Base-by-base conservation (phyloP, 1,284 basidiomycete species). In the Inonotus hispidus region DNA sequence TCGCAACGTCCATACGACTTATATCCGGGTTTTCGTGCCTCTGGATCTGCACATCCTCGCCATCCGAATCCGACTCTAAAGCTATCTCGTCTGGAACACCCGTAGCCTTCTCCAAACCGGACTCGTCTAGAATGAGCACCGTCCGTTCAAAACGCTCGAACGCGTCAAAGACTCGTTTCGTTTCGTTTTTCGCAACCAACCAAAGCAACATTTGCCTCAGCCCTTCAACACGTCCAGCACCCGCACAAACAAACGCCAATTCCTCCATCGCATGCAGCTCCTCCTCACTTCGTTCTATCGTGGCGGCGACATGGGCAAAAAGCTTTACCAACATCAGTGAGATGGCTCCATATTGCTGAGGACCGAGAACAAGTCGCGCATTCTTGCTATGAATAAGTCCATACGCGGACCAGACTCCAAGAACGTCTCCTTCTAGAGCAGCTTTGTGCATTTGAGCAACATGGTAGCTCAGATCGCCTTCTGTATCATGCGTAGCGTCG, bases 131-230 rank as follows among this genome's bases (percentile, higher is more conserved):
- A 1, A 14, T 23, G n/a, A 49, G 19, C 14, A 58, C 14, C 4
- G 50, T 43, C 13, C 23, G 57, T 5, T 46, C 38, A n/a, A 60
- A 46, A 13, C 69, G 75, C 23, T 71, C 64, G 64, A 85, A 84
- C 19, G 88, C 69, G 29, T 70, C 66, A 14, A 87, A 67, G 21
- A 79, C 78, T 1, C 72, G 71, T 4, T 73, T 66, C 7, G 77
- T 70, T 57, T 85, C 71, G 14, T 72, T 69, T 16, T 68, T 69
- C 55, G 72, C 69, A 62, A 89, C 69, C 63, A 79, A 72, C 25
- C 71, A 67, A 41, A 79, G 66, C 80, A 90, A 78, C 63, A 79
- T 76, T 23, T 75, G 75, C 59, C 73, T 74, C 52, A 90, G 71
- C 1, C 80, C 81, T 7, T 77, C 74, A 11, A 76, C 71, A 19